Base-by-base conservation (phyloP, 2,329 filamentous ascomycete genomes). In the Fonsecaea monophora region DNA sequence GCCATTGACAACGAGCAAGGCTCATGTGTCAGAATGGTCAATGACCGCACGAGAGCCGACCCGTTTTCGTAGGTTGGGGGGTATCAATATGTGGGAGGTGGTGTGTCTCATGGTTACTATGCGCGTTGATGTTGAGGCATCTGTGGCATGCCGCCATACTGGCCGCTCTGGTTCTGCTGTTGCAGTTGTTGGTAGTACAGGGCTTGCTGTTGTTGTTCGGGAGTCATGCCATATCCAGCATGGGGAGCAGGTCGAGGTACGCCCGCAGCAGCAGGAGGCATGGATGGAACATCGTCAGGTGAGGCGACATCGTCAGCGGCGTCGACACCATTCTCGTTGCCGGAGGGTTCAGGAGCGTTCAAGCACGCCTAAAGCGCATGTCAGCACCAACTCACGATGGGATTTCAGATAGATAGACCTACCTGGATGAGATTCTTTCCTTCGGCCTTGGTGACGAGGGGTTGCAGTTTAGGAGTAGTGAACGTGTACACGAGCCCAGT, bases 371-470 rank as follows among this genome's bases (percentile, higher is more conserved):
- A 35, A 62, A n/a, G 18, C n/a, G 12, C 38, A 30, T 18, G 74
- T 77, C 60, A 75, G 70, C 40, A 45, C 62, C 34, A 12, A 48
- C 45, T 9, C 58, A 42, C 7, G 2, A 58, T 25, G 4, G 18
- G n/a, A 42, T 34, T 4, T 40, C 15, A 9, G 45, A 42, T 18
- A 42, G 18, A 25, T 42, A 40, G 35, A 75, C 88, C 72, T 87
- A 97, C 95, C 89, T 99, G 95, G 74, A 99, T 98, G 72, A 99
- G 84, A 79, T 99, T 99, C 87, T 99, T 99, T 83, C 95, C 95
- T 82, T 98, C 95, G 18, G 95, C 91, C 84, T 98, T 98, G 70
- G 95, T 99, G 74, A 98, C 95, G 62, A 99, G 88, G 70, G 95
- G 95, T 82, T 98, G 95, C 64, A 99, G 89, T 85, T 99, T 99